Evolutionary conservation across 2,329 filamentous ascomycete genomes (phyloP).

Genomic region (Pezicula rhizophila): DNA sequence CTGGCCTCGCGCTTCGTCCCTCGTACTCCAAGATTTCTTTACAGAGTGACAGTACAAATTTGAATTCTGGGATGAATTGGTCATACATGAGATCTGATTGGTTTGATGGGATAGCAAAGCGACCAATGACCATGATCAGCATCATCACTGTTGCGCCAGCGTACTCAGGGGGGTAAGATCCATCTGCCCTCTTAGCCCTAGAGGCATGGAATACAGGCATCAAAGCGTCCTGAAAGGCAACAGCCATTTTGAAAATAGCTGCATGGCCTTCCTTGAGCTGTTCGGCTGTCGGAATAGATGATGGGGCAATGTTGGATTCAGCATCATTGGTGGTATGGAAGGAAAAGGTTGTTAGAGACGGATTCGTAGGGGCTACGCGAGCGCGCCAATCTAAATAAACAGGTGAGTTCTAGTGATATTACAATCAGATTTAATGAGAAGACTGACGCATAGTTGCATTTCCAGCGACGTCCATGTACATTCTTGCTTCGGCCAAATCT

Average conservation of each 20-base stretch:
- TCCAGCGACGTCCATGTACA: conserved; percentile 6
- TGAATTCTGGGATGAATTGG: conserved; percentile 5
- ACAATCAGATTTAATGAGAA: conserved; percentile 3
- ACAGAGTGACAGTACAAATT: conserved; percentile 2
- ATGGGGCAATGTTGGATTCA: too few relatives aligned
- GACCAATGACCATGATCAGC: not conserved
- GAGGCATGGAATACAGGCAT: too few relatives aligned
- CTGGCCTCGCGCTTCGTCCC: conserved; percentile 19
- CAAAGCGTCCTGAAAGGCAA: too few relatives aligned
- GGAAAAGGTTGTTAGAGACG: too few relatives aligned
- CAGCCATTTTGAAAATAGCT: too few relatives aligned
- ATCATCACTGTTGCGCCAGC: not conserved
- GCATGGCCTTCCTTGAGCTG: too few relatives aligned
- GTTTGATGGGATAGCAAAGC: not conserved
- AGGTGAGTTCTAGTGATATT: not conserved
- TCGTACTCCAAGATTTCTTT: not conserved
- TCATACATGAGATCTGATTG: conserved; percentile 7
- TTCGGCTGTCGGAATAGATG: too few relatives aligned
- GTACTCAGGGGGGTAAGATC: not conserved
- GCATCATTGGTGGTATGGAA: too few relatives aligned
- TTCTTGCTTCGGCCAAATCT: conserved; percentile 5
- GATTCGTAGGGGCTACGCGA: too few relatives aligned
- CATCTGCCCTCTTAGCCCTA: too few relatives aligned
- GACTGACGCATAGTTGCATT: not conserved
- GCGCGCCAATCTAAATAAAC: not conserved